Evolutionary conservation across 441 rosid species (phyloP).

Genomic region (Isatis lusitanica): DNA sequence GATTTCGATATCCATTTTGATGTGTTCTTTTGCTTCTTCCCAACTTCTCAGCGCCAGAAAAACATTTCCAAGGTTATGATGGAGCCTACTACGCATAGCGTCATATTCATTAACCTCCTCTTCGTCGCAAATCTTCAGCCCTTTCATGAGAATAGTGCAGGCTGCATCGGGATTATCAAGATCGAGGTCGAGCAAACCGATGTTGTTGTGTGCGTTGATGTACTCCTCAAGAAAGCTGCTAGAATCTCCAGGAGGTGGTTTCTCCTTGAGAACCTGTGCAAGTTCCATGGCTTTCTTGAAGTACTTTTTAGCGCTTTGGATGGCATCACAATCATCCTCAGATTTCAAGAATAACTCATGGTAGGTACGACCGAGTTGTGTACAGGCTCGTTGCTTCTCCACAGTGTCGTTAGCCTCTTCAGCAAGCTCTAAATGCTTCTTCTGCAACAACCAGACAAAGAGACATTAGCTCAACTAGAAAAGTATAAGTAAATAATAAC

Average conservation of each 20-base stretch:
- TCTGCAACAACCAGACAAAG: constrained; percentile 43
- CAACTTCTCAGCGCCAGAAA: constrained; percentile 72
- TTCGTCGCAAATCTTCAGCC: constrained; percentile 81
- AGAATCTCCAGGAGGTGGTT: constrained; percentile 52
- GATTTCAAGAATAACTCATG: constrained; percentile 67
- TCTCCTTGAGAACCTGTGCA: constrained; percentile 65
- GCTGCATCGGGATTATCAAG: constrained; percentile 86
- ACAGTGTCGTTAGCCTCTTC: constrained; percentile 64
- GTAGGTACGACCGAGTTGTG: constrained; percentile 95
- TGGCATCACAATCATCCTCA: constrained; percentile 63
- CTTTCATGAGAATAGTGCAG: constrained; percentile 51
- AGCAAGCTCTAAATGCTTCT: constrained; percentile 87
- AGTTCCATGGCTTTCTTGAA: constrained; percentile 83
- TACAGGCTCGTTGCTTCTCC: constrained; percentile 95
- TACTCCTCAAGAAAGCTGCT: constrained; percentile 83
- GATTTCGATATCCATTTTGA: constrained; percentile 77
- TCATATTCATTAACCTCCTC: constrained; percentile 79
- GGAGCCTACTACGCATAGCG: constrained; percentile 86
- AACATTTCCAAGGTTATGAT: constrained; percentile 89
- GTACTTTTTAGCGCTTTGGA: constrained; percentile 84
- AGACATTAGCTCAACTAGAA: not conserved
- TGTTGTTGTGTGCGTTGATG: constrained; percentile 86
- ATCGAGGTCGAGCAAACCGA: constrained; percentile 90
- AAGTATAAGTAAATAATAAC: not conserved
- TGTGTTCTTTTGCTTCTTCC: constrained; percentile 73